Evolutionary conservation across 1,139 yeast genomes (phyloP).

Genomic region (Nakaseomyces sp.): DNA sequence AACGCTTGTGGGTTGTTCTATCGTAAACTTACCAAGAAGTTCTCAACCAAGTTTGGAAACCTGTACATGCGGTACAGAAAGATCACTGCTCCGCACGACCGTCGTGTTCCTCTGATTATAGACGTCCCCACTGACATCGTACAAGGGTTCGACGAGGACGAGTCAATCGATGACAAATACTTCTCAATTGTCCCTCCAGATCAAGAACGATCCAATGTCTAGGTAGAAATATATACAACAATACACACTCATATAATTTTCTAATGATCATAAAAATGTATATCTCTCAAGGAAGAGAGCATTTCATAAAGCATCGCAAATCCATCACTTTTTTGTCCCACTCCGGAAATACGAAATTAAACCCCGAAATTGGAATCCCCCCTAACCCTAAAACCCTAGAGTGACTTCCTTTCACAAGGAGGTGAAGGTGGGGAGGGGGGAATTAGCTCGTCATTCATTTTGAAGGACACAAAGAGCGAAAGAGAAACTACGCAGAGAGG

Average conservation of each 20-base stretch:
- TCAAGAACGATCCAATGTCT: background rate
- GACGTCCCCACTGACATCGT: slow-evolving; percentile 24
- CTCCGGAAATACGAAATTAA: too few relatives aligned
- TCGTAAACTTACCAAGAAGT: slow-evolving; percentile 52
- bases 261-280: too few relatives aligned
- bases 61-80: slow-evolving; percentile 27
- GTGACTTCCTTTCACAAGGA: too few relatives aligned
- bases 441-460: too few relatives aligned
- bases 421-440: too few relatives aligned
- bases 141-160: slow-evolving; percentile 16
- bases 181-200: slow-evolving; percentile 11
- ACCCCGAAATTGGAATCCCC: too few relatives aligned
- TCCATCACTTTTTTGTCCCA: too few relatives aligned
- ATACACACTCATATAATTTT: background rate
- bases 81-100: slow-evolving; percentile 15
- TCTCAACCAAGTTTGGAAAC: slow-evolving; percentile 25
- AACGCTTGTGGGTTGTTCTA: slow-evolving; percentile 79
- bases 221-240: background rate
- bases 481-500: too few relatives aligned
- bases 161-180: slow-evolving; percentile 19
- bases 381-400: too few relatives aligned
- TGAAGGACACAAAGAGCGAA: too few relatives aligned
- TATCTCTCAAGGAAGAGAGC: too few relatives aligned
- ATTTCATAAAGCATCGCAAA: too few relatives aligned
- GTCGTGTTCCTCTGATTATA: slow-evolving; percentile 24